A percentile compares a stretch with the other conserved stretches of the same genome.
Evolutionary conservation across 805 yeast genomes (phyloP).

Genomic region (Metschnikowia dekortorum): DNA sequence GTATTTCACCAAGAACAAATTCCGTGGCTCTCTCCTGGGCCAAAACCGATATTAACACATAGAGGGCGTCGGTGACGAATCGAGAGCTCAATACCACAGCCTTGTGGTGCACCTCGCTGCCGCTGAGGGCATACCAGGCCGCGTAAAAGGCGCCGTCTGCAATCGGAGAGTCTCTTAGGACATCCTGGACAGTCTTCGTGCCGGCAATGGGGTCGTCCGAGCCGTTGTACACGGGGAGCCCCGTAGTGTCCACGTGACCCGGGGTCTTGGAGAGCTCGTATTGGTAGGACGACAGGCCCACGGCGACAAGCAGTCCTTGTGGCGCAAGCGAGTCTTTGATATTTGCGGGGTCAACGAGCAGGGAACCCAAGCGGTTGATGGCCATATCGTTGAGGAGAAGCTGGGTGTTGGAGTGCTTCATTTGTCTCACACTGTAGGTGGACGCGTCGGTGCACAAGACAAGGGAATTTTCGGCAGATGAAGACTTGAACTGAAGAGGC

Average conservation of each 20-base stretch:
- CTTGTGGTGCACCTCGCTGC: slow-evolving; percentile 48
- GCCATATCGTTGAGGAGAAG: slow-evolving; percentile 39
- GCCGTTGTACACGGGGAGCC: slow-evolving; percentile 23
- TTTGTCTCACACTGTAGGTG: slow-evolving; percentile 68
- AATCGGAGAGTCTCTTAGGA: slow-evolving; percentile 45
- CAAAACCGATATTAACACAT: slow-evolving; percentile 23
- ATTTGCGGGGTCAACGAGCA: background rate
- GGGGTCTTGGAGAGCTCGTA: slow-evolving; percentile 28
- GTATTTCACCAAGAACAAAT: slow-evolving; percentile 16
- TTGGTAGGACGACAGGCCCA: slow-evolving; percentile 27
- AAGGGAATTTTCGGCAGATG: slow-evolving; percentile 31
- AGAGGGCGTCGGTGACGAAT: slow-evolving; percentile 25
- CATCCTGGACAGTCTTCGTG: slow-evolving; percentile 24
- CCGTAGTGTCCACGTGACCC: slow-evolving; percentile 29
- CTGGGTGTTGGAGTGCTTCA: slow-evolving; percentile 86
- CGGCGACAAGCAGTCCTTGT: slow-evolving; percentile 22
- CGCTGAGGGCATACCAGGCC: slow-evolving; percentile 52
- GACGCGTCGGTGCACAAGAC: slow-evolving; percentile 55
- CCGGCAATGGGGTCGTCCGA: slow-evolving; percentile 2
- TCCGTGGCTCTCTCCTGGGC: slow-evolving; percentile 19
- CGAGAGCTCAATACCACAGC: slow-evolving; percentile 29
- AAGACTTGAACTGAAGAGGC: slow-evolving; percentile 14
- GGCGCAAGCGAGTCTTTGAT: background rate
- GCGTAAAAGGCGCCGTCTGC: slow-evolving; percentile 50
- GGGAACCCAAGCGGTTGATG: background rate